Base-by-base conservation (phyloP, 1,284 basidiomycete species). In the Spongiforma sp. region DNA sequence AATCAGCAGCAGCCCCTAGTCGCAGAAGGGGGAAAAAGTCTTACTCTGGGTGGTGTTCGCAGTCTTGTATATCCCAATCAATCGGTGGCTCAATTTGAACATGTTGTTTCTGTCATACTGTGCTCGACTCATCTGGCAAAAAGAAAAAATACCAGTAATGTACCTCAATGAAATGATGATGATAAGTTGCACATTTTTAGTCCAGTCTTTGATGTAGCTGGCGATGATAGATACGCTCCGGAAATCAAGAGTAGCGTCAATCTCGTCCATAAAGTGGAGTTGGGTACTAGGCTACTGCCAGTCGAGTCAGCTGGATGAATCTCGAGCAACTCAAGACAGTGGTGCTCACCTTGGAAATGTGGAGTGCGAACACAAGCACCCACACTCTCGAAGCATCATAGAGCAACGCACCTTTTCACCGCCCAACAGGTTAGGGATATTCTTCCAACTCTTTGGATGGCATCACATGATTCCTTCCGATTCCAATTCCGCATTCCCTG, bases 361-460 rank as follows among this genome's bases (percentile, higher is more conserved):
- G 94, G n/a, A 99, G 84, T 3, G 96, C 96, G 73, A 99, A 99
- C 34, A 99, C 97, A 15, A 99, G 85, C 0, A 97, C 96, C n/a
- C 32, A 63, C 61, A 48, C 50, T 33, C 48, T 34, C 34, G 50
- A 34, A 43, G 33, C 56, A n/a, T 15, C 8, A 14, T 26, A 33
- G 50, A 10, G 46, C 52, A 3, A 63, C 78, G 24, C 67, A 91
- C 93, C 87, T 97, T 97, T 81, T 99, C 98, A 57, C 98, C 97
- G 37, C 97, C 97, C 4, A 96, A 98, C 56, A 99, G 80, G 79
- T 99, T 99, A 33, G 94, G 96, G 61, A 99, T 99, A 67, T 98
- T 97, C 78, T 95, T 94, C 96, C 97, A 99, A 75, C 93, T 97
- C 87, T 99, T 99, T 99, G 0, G 98, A 98, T 7, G 98, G 97